Base-by-base conservation (phyloP, 257 asterid species). In the Vinca minor region DNA sequence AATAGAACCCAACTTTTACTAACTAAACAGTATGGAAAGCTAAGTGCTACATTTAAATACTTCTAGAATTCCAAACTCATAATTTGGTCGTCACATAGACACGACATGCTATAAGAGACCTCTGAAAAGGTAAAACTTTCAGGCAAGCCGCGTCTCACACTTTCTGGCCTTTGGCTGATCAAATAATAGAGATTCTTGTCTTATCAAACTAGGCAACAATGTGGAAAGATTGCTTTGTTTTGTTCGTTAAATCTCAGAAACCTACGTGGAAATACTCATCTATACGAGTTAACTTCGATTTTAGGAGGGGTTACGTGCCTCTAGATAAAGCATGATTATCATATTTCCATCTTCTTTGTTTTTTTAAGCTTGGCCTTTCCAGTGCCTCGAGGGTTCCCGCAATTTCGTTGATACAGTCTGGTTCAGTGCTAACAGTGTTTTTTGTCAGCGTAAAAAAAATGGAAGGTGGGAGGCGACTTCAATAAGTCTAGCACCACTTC, bases 371-470 rank as follows among this genome's bases (percentile, higher is more conserved):
- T 8, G 44, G 61, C 63, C 8, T 42, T 62, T 66, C 64, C 18
- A 32, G 56, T 59, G 61, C 69, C 53, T 61, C 47, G 57, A 72
- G 62, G 77, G 83, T 68, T 78, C 82, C 78, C 70, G n/a, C n/a
- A n/a, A n/a, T n/a, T n/a, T n/a, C n/a, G n/a, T n/a, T n/a, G n/a
- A n/a, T n/a, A n/a, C n/a, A n/a, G n/a, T n/a, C n/a, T n/a, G n/a
- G n/a, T n/a, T n/a, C n/a, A n/a, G n/a, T n/a, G n/a, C n/a, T n/a
- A n/a, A n/a, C n/a, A n/a, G n/a, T n/a, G n/a, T n/a, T n/a, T n/a
- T n/a, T n/a, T n/a, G n/a, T n/a, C n/a, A n/a, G n/a, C n/a, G n/a
- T n/a, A n/a, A n/a, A n/a, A n/a, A n/a, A n/a, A n/a, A n/a, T n/a
- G n/a, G n/a, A n/a, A n/a, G n/a, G n/a, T n/a, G n/a, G n/a, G n/a